Percentiles rank a stretch among this genome's conserved stretches.
Evolutionary conservation across 441 rosid genomes (phyloP).

Genomic region (Erodium texanum): DNA sequence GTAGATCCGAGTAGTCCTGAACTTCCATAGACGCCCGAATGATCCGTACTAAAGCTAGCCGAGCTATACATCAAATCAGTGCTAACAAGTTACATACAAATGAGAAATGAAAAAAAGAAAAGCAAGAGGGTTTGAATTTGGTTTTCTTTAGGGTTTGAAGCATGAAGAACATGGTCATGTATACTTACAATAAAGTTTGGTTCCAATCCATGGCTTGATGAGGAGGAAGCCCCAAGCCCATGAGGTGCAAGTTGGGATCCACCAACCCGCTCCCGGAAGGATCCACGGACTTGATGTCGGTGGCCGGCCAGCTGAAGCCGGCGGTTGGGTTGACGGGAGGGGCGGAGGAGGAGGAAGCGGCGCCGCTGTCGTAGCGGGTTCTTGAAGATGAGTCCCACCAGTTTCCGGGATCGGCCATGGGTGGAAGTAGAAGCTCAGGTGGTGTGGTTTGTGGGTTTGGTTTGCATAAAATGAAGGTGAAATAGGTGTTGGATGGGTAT

Average conservation of each 20-base stretch:
- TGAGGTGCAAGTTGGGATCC: not conserved
- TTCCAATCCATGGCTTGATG: not conserved
- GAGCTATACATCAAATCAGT: too few relatives aligned
- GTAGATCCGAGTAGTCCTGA: too few relatives aligned
- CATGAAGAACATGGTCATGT: not conserved
- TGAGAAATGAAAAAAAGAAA: too few relatives aligned
- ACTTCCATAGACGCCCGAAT: too few relatives aligned
- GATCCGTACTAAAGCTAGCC: too few relatives aligned
- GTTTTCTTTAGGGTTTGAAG: not conserved
- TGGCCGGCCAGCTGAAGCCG: too few relatives aligned
- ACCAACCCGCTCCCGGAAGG: not conserved
- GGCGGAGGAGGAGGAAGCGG: not conserved
- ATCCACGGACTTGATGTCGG: too few relatives aligned
- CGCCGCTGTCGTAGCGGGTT: not conserved
- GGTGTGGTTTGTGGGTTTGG: too few relatives aligned
- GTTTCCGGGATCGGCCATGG: not conserved
- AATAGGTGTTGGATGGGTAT: not conserved
- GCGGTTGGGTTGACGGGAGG: not conserved
- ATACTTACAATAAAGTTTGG: not conserved
- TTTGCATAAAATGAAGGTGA: not conserved
- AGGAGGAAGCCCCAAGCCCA: not conserved
- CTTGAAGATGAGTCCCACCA: not conserved
- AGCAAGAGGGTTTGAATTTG: too few relatives aligned
- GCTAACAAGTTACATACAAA: too few relatives aligned
- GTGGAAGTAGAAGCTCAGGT: too few relatives aligned